These are phyloP conservation scores for Lactarius evosmus DNA, from an alignment of 768 basidiomycete genomes.

Conservation along the genomic window DNA sequence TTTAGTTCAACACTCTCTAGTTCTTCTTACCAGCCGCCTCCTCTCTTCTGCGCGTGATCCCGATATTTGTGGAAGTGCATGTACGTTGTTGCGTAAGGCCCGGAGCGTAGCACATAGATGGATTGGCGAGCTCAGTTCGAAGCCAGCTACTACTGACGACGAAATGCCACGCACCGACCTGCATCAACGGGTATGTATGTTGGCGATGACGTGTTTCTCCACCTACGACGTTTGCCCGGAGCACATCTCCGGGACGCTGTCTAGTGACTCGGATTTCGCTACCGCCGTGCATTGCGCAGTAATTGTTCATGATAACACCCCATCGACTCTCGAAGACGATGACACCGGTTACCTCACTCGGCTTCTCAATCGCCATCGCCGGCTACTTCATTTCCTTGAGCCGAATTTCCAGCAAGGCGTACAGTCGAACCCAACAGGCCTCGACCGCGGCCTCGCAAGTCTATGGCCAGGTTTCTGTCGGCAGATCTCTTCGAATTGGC, in stretches of 20 bases:
- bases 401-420: not conserved
- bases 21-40: slow-evolving; percentile 12
- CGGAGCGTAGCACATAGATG: slow-evolving; percentile 2
- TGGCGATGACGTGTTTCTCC: slow-evolving; percentile 10
- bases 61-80: not conserved
- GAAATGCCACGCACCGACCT: not conserved
- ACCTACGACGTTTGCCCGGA: slow-evolving; percentile 4
- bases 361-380: slow-evolving; percentile 5
- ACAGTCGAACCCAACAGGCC: not conserved
- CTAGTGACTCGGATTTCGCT: slow-evolving; percentile 1
- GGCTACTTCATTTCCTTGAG: slow-evolving; percentile 1
- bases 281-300: slow-evolving; percentile 21
- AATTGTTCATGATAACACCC: slow-evolving; percentile 10
- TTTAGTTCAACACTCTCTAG: not conserved
- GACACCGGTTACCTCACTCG: not conserved
- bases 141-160: slow-evolving; percentile 1
- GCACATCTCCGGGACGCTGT: not conserved
- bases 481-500: slow-evolving; percentile 10
- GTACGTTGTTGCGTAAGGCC: slow-evolving; percentile 2
- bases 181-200: not conserved
- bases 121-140: not conserved
- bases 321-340: not conserved
- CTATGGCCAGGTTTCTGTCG: slow-evolving; percentile 12
- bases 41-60: slow-evolving; percentile 1
- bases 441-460: not conserved